A percentile compares a stretch with the other conserved stretches of the same genome.
These are phyloP conservation scores for Eimeria praecox DNA, from an alignment of 169 alveolate genomes.

Conservation along the genomic window DNA sequence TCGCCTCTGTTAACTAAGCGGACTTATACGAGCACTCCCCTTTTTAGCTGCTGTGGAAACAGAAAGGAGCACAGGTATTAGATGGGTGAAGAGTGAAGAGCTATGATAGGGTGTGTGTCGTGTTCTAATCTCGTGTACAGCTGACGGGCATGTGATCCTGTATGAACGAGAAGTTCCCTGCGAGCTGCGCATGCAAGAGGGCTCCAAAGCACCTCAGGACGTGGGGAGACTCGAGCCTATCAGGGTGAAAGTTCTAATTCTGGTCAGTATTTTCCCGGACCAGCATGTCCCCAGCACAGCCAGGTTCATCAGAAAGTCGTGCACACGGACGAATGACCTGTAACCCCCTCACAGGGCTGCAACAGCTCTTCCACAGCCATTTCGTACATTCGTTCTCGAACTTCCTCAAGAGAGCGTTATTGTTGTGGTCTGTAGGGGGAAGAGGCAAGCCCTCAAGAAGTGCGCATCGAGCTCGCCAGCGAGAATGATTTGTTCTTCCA, in stretches of 20 bases:
- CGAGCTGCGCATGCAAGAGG: slow-evolving; percentile 92
- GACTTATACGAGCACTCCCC: background rate
- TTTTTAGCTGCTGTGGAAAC: background rate
- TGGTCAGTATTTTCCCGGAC: slow-evolving; percentile 80
- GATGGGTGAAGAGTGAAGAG: background rate
- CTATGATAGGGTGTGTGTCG: background rate
- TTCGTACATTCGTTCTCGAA: background rate
- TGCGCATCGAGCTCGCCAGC: slow-evolving; percentile 93
- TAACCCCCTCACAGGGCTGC: background rate
- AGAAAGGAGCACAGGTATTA: background rate
- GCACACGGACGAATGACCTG: background rate
- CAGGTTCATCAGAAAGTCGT: background rate
- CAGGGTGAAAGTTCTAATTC: slow-evolving; percentile 91
- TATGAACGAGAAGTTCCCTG: slow-evolving; percentile 96
- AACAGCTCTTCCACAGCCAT: background rate
- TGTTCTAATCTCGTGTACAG: slow-evolving; percentile 77
- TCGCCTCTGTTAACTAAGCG: background rate
- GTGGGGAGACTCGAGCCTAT: slow-evolving; percentile 94
- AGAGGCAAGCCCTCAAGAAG: slow-evolving; percentile 89
- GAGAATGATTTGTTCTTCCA: slow-evolving; percentile 97
- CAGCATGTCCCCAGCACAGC: background rate
- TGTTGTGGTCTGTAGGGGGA: slow-evolving; percentile 88
- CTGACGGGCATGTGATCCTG: slow-evolving; percentile 93
- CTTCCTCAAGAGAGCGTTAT: background rate
- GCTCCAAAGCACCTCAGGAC: slow-evolving; percentile 85